Evolutionary conservation across 495 filamentous ascomycete genomes (phyloP).

Genomic region (Penicillium egyptiacum): DNA sequence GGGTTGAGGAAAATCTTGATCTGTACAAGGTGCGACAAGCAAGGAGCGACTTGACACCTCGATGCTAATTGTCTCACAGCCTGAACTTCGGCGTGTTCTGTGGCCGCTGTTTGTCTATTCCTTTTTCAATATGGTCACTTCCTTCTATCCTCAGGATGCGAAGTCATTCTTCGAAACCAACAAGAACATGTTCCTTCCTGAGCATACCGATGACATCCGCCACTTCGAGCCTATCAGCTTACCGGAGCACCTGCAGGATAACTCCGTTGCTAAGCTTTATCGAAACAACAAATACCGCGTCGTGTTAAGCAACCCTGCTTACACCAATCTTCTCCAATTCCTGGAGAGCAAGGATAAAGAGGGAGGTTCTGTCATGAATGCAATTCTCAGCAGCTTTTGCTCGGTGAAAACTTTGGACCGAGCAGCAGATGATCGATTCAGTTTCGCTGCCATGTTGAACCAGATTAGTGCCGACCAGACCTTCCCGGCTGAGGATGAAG

Average conservation of each 20-base stretch:
- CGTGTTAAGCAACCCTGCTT: constrained; percentile 77
- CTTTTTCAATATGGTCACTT: constrained; percentile 76
- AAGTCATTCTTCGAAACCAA: constrained; percentile 68
- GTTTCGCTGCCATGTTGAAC: constrained; percentile 79
- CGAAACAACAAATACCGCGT: constrained; percentile 80
- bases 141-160: constrained; percentile 67
- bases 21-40: constrained; percentile 73
- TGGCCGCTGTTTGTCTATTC: constrained; percentile 96
- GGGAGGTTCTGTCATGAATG: constrained; percentile 73
- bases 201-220: constrained; percentile 75
- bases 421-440: constrained; percentile 71
- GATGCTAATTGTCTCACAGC: constrained; percentile 51
- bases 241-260: constrained; percentile 73
- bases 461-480: constrained; percentile 61
- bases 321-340: constrained; percentile 78
- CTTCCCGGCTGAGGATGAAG: constrained; percentile 79
- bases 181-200: constrained; percentile 65
- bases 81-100: constrained; percentile 79
- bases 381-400: constrained; percentile 71
- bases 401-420: constrained; percentile 72
- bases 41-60: neutral
- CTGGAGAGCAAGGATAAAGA: constrained; percentile 78
- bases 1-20: constrained; percentile 87
- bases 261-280: constrained; percentile 72
- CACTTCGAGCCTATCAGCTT: constrained; percentile 65